Evolutionary conservation across 345 rosid genomes (phyloP).

Genomic region (Citrus australasica): DNA sequence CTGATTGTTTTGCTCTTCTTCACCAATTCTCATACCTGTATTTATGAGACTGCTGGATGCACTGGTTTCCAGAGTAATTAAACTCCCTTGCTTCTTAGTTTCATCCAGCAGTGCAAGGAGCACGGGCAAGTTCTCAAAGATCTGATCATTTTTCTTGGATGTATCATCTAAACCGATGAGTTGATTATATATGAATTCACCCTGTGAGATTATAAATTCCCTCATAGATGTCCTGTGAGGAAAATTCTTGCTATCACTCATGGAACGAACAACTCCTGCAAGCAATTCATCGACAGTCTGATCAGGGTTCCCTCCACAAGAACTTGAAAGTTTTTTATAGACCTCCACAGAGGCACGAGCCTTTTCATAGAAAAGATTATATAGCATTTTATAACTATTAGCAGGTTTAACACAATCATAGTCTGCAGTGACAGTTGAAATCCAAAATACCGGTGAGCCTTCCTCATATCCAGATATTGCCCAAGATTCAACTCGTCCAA

Average conservation of each 20-base stretch:
- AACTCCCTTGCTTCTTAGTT: conserved; percentile 25
- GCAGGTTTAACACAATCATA: conserved; percentile 57
- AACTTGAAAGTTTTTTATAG: conserved; percentile 47
- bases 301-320: conserved; percentile 53
- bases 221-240: conserved; percentile 36
- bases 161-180: conserved; percentile 62
- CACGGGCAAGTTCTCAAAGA: conserved; percentile 46
- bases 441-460: conserved; percentile 55
- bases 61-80: conserved; percentile 11
- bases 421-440: conserved; percentile 52
- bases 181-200: conserved; percentile 61
- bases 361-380: conserved; percentile 49
- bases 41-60: conserved; percentile 29
- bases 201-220: conserved; percentile 55
- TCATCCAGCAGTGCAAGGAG: conserved; percentile 52
- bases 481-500: conserved; percentile 58
- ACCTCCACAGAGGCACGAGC: conserved; percentile 57
- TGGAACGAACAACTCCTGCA: conserved; percentile 49
- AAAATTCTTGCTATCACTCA: conserved; percentile 48
- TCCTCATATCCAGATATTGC: conserved; percentile 67
- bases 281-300: conserved; percentile 55
- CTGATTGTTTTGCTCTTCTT: conserved; percentile 16
- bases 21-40: conserved; percentile 31
- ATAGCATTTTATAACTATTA: conserved; percentile 36
- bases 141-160: conserved; percentile 34